Conservation (phyloP, 2,329 filamentous ascomycete genomes). For the Hawksworthiomyces lignivorus region DNA sequence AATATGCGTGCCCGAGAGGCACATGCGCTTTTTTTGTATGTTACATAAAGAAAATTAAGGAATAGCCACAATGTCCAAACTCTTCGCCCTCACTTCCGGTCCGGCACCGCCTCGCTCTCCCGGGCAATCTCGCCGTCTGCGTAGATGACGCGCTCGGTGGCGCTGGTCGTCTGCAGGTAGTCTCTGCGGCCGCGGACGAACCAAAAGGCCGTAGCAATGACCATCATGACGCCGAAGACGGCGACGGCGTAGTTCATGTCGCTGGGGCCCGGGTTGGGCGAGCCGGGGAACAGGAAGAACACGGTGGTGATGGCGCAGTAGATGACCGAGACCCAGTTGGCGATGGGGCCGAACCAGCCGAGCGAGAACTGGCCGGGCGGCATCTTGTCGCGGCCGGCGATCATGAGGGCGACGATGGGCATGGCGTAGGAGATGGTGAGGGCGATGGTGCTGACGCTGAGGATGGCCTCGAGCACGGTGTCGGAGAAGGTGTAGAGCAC, state of each 20-base stretch:
- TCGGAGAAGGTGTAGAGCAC: constrained; percentile 43
- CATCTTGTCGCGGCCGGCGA: constrained; percentile 44
- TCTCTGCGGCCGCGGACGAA: constrained; percentile 11
- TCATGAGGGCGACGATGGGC: constrained; percentile 40
- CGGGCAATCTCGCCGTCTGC: constrained; percentile 3
- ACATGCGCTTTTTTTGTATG: no score
- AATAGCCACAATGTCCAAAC: no score
- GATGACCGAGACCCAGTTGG: constrained; percentile 13
- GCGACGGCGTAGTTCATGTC: constrained; percentile 16
- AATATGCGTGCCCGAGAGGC: no score
- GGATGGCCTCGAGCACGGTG: constrained; percentile 44
- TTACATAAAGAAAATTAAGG: no score
- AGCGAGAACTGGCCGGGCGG: constrained; percentile 26
- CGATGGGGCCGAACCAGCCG: constrained; percentile 6
- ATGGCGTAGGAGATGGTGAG: constrained; percentile 44
- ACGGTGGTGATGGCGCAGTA: constrained; percentile 14
- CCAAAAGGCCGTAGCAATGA: constrained; percentile 14
- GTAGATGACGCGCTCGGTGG: constrained; percentile 7
- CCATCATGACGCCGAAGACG: constrained; percentile 14
- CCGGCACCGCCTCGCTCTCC: not conserved
- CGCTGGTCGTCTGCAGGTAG: constrained; percentile 9
- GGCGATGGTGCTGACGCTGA: constrained; percentile 49
- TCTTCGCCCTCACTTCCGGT: no score
- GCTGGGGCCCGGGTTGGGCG: constrained; percentile 9
- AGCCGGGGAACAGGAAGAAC: constrained; percentile 15